A percentile compares a stretch with the other conserved stretches of the same genome.
Evolutionary conservation across 2,329 filamentous ascomycete genomes (phyloP).

Genomic region (Pseudogymnoascus sp.): DNA sequence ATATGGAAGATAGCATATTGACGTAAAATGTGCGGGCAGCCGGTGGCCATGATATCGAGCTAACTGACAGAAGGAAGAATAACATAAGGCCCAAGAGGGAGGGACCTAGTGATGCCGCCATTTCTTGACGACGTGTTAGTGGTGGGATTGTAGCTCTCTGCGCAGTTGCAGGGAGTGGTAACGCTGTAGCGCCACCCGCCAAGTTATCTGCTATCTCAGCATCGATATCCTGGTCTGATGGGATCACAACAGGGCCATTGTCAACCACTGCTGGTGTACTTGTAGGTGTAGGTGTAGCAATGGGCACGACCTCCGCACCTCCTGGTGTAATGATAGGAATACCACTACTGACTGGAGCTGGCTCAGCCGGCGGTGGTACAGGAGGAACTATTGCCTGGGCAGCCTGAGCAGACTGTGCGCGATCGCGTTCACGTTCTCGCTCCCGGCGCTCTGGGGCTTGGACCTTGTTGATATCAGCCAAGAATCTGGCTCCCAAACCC

Average conservation of each 20-base stretch:
- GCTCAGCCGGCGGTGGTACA: neutral
- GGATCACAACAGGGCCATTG: slow-evolving; percentile 47
- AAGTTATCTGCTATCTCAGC: slow-evolving; percentile 46
- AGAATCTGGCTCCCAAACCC: slow-evolving; percentile 49
- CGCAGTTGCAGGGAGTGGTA: slow-evolving; percentile 22
- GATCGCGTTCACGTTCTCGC: slow-evolving; percentile 11
- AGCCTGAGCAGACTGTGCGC: slow-evolving; percentile 22
- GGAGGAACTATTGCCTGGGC: slow-evolving; percentile 23
- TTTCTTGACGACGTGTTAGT: slow-evolving; percentile 29
- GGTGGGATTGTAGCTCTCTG: slow-evolving; percentile 21
- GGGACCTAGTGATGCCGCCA: slow-evolving; percentile 48
- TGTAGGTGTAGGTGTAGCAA: neutral
- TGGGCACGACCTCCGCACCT: slow-evolving; percentile 19
- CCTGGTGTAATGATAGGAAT: slow-evolving; percentile 24
- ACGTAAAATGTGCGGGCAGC: slow-evolving; percentile 48
- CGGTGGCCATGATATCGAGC: slow-evolving; percentile 54
- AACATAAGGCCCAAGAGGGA: slow-evolving; percentile 49
- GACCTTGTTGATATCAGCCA: slow-evolving; percentile 53
- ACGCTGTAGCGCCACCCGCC: slow-evolving; percentile 25
- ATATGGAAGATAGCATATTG: slow-evolving; percentile 61
- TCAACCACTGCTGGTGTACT: slow-evolving; percentile 15
- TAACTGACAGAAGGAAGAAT: slow-evolving; percentile 51
- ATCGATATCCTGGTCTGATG: slow-evolving; percentile 57
- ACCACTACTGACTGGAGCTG: slow-evolving; percentile 15
- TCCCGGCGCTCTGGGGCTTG: slow-evolving; percentile 51